Percentiles rank a stretch among this genome's conserved stretches.
Evolutionary conservation across 768 basidiomycete genomes (phyloP).

Genomic region (Kwoniella shandongensis): DNA sequence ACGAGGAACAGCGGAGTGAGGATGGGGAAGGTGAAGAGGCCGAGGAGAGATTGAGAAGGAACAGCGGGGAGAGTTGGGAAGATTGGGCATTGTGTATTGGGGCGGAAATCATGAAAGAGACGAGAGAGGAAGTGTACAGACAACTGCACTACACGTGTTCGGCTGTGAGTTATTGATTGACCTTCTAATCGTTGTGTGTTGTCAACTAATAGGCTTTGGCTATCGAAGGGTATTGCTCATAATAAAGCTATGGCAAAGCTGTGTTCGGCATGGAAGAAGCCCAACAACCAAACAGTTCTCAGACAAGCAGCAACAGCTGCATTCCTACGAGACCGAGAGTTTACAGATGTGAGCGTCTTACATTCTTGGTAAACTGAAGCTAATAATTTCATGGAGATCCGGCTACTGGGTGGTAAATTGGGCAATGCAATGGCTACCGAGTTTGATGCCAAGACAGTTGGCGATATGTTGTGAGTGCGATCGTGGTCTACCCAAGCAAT

Average conservation of each 20-base stretch:
- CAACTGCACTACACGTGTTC: slow-evolving; percentile 90
- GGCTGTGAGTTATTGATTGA: slow-evolving; percentile 67
- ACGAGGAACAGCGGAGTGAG: slow-evolving; percentile 17
- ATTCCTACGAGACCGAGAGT: slow-evolving; percentile 80
- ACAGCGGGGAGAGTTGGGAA: slow-evolving; percentile 69
- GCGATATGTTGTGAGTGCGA: slow-evolving; percentile 74
- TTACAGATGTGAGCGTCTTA: slow-evolving; percentile 77
- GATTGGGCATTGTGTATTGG: slow-evolving; percentile 87
- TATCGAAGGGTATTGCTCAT: slow-evolving; percentile 88
- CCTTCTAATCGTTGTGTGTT: neutral
- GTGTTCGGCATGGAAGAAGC: slow-evolving; percentile 87
- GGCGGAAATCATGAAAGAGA: slow-evolving; percentile 77
- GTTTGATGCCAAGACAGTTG: slow-evolving; percentile 85
- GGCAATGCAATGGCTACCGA: slow-evolving; percentile 82
- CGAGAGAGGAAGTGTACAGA: slow-evolving; percentile 66
- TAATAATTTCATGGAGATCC: slow-evolving; percentile 62
- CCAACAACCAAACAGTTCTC: slow-evolving; percentile 79
- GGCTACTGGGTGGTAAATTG: slow-evolving; percentile 91
- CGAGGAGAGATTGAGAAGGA: neutral
- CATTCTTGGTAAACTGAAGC: neutral
- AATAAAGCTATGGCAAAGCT: slow-evolving; percentile 97
- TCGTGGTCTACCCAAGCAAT: neutral
- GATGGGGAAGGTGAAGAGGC: slow-evolving; percentile 16
- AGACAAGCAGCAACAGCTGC: slow-evolving; percentile 77
- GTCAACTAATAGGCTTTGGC: too few relatives aligned